Evolutionary conservation across 345 rosid species (phyloP), one percentile per base, ranked within the genome.

Genomic region (Geranium brycei): DNA sequence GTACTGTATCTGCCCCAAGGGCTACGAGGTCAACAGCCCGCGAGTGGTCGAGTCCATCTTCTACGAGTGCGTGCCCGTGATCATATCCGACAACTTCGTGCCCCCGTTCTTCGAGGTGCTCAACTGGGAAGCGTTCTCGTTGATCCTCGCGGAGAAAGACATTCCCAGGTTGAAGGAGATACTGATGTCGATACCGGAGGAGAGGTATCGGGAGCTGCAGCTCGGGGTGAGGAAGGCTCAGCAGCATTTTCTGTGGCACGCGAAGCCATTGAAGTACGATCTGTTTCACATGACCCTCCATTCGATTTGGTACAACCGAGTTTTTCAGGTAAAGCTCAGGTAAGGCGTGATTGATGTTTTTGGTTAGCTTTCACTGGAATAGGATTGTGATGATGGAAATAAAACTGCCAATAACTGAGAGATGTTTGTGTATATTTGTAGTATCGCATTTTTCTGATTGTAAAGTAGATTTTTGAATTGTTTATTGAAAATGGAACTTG

Each of bases 271-370:
- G 72, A 92, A 79, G 77, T 86, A 89, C 13, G 98, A 92, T 80
- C 77, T 92, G 58, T 92, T 92, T 71, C 78, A 86, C 78, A 89
- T 92, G 98, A 85, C 89, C 51, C 91, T 89, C 61, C 98, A 92
- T 71, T 89, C 96, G 1, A 79, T 92, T 60, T 92, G 98, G 96
- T 70, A 92, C 69, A 89, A 89, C 64, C 75, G 91, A 78, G 93
- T 92, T 68, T 74, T 80, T 72, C 96, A 92, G 77, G 81, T 81
- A 32, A 89, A 92, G 68, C 88, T 69, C 17, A 75, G 92, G 66
- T 85, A 68, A 69, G 62, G 59, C 1, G 1, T 5, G 17, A 28
- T 18, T 18, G 19, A 23, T 23, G 28, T 0, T n/a, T n/a, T n/a
- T n/a, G n/a, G n/a, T n/a, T n/a, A 23, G 1, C 28, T 23, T 23